These are phyloP conservation scores for Boletellus ananas DNA, from an alignment of 768 basidiomycete genomes.

Conservation along the genomic window DNA sequence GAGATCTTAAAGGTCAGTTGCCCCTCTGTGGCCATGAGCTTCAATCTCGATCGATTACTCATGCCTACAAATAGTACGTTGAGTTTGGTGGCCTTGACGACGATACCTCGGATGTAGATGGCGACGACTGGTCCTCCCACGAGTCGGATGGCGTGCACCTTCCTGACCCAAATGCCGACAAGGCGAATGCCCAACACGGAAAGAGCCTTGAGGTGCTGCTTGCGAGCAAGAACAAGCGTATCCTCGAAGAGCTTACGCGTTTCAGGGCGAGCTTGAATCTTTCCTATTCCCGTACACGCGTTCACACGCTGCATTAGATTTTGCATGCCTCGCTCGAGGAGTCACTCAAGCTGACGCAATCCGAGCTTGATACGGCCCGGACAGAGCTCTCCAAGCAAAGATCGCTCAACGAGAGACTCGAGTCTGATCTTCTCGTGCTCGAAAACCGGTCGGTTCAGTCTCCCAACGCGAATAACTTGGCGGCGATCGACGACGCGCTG, in stretches of 20 bases:
- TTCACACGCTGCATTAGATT: slow-evolving; percentile 47
- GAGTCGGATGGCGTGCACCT: slow-evolving; percentile 57
- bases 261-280: slow-evolving; percentile 55
- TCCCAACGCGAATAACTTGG: slow-evolving; percentile 23
- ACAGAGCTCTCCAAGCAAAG: slow-evolving; percentile 76
- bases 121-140: slow-evolving; percentile 42
- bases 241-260: slow-evolving; percentile 89
- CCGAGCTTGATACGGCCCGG: slow-evolving; percentile 54
- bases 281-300: not conserved
- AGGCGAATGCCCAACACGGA: slow-evolving; percentile 69
- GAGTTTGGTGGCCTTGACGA: slow-evolving; percentile 89
- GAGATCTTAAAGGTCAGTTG: slow-evolving; percentile 91
- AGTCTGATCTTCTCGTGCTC: slow-evolving; percentile 84
- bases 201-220: slow-evolving; percentile 88
- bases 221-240: slow-evolving; percentile 88
- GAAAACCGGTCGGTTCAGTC: slow-evolving; percentile 42
- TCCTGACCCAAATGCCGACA: slow-evolving; percentile 87
- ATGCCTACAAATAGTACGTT: slow-evolving; percentile 62
- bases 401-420: slow-evolving; percentile 81
- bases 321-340: slow-evolving; percentile 78
- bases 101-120: slow-evolving; percentile 50
- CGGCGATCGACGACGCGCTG: slow-evolving; percentile 51
- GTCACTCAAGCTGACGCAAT: slow-evolving; percentile 53
- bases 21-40: too few relatives aligned
- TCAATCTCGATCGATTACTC: not conserved